Percentiles rank a stretch among this genome's conserved stretches.
Evolutionary conservation across 2,329 filamentous ascomycete genomes (phyloP).

Genomic region (Verticillium isaacii): DNA sequence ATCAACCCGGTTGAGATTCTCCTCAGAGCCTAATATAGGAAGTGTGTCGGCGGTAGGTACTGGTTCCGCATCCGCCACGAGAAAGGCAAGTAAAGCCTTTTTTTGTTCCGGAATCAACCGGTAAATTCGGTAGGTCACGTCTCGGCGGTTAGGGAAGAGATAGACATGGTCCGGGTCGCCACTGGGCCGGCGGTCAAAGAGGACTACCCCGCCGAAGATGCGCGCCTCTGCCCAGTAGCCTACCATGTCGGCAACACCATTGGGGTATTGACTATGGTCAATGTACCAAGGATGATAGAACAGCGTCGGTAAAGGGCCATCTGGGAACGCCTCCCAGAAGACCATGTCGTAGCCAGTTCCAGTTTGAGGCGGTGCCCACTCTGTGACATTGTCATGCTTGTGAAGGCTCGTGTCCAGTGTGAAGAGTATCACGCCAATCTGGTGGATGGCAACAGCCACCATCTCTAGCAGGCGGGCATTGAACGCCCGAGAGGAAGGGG

Average conservation of each 20-base stretch:
- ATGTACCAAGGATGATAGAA: conserved; percentile 21
- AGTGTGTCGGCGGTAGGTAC: neutral
- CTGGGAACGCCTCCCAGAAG: too few species aligned
- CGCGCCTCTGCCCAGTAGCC: conserved; percentile 22
- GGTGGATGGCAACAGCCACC: neutral
- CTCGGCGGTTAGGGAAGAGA: conserved; percentile 13
- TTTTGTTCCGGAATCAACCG: conserved; percentile 17
- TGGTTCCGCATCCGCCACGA: neutral
- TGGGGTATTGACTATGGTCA: conserved; percentile 19
- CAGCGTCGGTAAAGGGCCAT: conserved; percentile 14
- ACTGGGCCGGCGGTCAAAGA: conserved; percentile 17
- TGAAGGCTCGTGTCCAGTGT: neutral
- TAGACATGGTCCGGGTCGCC: conserved; percentile 11
- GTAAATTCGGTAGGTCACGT: conserved; percentile 17
- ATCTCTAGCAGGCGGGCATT: conserved; percentile 24
- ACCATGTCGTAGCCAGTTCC: conserved; percentile 4
- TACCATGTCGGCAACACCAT: conserved; percentile 9
- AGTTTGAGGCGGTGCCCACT: conserved; percentile 13
- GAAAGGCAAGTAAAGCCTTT: conserved; percentile 15
- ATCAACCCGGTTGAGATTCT: conserved; percentile 1
- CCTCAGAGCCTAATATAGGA: too few species aligned
- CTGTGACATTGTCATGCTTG: conserved; percentile 15
- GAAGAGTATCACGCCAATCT: too few species aligned
- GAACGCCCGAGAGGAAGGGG: conserved; percentile 18
- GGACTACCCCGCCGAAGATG: conserved; percentile 22